Percentiles rank a stretch among this genome's conserved stretches.
Evolutionary conservation across 2,329 filamentous ascomycete species (phyloP).

Genomic region (Pyrenophora graminea): DNA sequence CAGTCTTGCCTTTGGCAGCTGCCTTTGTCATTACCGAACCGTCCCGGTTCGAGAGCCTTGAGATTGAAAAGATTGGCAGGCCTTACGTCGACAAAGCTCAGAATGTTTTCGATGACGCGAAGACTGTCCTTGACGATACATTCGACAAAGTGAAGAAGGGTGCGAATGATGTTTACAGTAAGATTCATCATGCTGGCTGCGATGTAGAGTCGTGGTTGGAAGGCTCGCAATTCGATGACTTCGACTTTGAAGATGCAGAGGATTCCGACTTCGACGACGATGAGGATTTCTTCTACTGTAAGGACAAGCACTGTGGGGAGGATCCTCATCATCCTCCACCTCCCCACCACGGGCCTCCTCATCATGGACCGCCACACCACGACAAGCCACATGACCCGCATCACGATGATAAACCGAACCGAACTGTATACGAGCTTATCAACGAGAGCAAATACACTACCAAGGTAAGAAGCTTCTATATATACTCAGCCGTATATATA

Average conservation of each 20-base stretch:
- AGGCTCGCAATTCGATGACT: constrained; percentile 39
- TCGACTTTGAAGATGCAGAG: too few relatives aligned
- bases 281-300: too few relatives aligned
- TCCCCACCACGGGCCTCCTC: constrained; percentile 10
- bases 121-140: constrained; percentile 51
- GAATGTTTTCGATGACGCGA: constrained; percentile 32
- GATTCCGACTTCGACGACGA: too few relatives aligned
- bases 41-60: constrained; percentile 49
- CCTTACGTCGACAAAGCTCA: constrained; percentile 27
- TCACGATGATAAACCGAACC: constrained; percentile 57
- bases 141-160: constrained; percentile 48
- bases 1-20: constrained; percentile 55
- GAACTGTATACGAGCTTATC: constrained; percentile 81
- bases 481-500: too few relatives aligned
- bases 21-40: constrained; percentile 60
- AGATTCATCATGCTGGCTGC: constrained; percentile 50
- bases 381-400: constrained; percentile 45
- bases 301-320: constrained; percentile 24
- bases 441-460: constrained; percentile 74
- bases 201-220: constrained; percentile 56
- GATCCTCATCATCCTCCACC: constrained; percentile 33
- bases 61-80: constrained; percentile 33
- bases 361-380: constrained; percentile 38
- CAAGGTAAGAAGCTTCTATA: constrained; percentile 44
- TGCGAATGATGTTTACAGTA: constrained; percentile 45